Base-by-base conservation (phyloP, 2,329 filamentous ascomycete genomes). In the Ilyonectria robusta region DNA sequence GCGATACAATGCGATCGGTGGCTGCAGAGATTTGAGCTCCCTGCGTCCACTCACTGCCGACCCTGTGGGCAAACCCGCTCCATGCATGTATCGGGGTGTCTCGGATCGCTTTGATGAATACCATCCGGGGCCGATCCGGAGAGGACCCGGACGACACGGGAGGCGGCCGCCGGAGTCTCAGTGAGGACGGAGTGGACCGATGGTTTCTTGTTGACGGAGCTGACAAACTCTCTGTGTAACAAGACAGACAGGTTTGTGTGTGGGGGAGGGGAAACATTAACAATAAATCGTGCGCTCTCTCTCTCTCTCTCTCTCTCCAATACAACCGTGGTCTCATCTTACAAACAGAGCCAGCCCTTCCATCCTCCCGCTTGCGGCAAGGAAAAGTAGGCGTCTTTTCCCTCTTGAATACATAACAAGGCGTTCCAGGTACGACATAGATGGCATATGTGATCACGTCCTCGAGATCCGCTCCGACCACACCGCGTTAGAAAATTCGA, bases 401-500 rank as follows among this genome's bases (percentile, higher is more conserved):
- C 46, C 67, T 71, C 68, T 54, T 67, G 68, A 67, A 67, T 72
- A 75, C 73, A 76, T 75, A 65, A 72, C 67, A 61, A 61, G 69
- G 66, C 65, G 57, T 68, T 75, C 57, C 73, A 72, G 67, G 70
- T 72, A 67, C 67, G 59, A 54, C n/a, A 66, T 66, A 59, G 40
- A 59, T 70, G 63, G 54, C 59, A 55, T 58, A 35, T 62, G 53
- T 70, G 59, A 63, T 64, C 59, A 56, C 56, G 59, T 62, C 66
- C 65, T 68, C 66, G 70, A 76, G 65, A 74, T 76, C 72, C 67
- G 65, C 57, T 66, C 66, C 74, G 62, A 62, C 64, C 71, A 74
- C 70, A 57, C 67, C 70, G 66, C 70, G 67, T 72, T 71, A 73
- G 67, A 77, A 69, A 71, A 71, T 69, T 71, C 60, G 68, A 75